phyloP scores from a whole-genome alignment of 176 grass and related monocot species.

The Zoysia pacifica region DNA sequence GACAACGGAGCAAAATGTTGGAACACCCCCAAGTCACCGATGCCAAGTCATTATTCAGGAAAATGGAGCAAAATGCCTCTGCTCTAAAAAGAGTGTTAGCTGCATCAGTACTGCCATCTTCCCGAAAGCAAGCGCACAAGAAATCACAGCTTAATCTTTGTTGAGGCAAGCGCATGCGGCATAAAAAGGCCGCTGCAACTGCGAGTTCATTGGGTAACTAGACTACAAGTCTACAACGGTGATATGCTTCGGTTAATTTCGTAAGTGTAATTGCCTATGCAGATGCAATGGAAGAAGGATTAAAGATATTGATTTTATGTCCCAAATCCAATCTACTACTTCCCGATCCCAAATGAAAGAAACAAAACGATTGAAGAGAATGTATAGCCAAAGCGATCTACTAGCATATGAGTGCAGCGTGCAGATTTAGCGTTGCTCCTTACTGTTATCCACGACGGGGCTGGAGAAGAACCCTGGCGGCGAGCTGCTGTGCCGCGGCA shows the following conservation, averaged over 20 bases:
- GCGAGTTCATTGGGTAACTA: background rate
- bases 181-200: background rate
- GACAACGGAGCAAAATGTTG: background rate
- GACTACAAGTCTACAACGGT: slow-evolving; percentile 6
- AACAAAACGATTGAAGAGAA: background rate
- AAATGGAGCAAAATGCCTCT: background rate
- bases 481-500: slow-evolving; percentile 62
- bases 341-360: background rate
- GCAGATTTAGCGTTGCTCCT: background rate
- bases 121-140: background rate
- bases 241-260: background rate
- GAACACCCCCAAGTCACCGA: background rate
- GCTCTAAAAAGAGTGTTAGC: background rate
- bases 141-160: background rate
- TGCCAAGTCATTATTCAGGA: background rate
- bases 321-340: background rate
- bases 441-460: slow-evolving; percentile 57
- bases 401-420: background rate
- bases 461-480: slow-evolving; percentile 75
- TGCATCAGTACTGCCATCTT: background rate
- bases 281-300: background rate
- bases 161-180: background rate
- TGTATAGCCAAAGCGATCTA: background rate
- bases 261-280: background rate
- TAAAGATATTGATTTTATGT: background rate